Base-by-base conservation (phyloP, 768 basidiomycete species). In the Mycena polygramma region DNA sequence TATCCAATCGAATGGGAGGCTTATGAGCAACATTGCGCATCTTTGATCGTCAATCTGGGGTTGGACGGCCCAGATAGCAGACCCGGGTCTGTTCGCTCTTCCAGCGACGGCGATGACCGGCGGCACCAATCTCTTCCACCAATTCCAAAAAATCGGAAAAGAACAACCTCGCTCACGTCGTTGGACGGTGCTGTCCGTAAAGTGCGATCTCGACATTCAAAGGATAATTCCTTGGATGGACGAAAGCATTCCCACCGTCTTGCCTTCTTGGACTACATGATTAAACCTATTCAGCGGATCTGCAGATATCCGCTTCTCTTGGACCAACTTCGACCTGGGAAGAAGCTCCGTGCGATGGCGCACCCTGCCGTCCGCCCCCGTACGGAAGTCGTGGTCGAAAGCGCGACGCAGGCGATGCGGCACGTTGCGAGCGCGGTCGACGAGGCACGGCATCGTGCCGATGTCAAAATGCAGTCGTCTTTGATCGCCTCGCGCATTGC, bases 201-300 rank as follows among this genome's bases (percentile, higher is more conserved):
- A 51, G 76, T 82, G 45, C 83, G 80, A 22, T 79, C 80, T 39
- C 82, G 81, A 35, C 84, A 74, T 75, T 67, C 81, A 3, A 85
- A 79, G 70, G 83, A 84, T 6, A 71, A 76, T 8, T 37, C 73
- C 8, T 62, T 69, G 24, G 77, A 73, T 39, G 53, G 68, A 22
- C 74, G 78, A 22, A 80, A 77, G 66, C 72, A 75, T 54, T 74
- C 75, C 7, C 79, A 82, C 15, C 87, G 88, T 24, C 86, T 94
- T 45, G 85, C 86, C 66, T 90, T 94, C 79, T 82, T 89, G 73
- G 97, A 99, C 81, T 96, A 96, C 77, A 87, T 98, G 82, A 98
- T 99, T 82, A 96, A 96, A 80, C 97, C 97, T n/a, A 88, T 98
- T 19, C 97, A 99, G 80, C 86, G 96, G 59, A 92, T 99, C 58